Evolutionary conservation across 441 rosid genomes (phyloP), one percentile per base, ranked within the genome.

Genomic region (Raphanus hybrid): DNA sequence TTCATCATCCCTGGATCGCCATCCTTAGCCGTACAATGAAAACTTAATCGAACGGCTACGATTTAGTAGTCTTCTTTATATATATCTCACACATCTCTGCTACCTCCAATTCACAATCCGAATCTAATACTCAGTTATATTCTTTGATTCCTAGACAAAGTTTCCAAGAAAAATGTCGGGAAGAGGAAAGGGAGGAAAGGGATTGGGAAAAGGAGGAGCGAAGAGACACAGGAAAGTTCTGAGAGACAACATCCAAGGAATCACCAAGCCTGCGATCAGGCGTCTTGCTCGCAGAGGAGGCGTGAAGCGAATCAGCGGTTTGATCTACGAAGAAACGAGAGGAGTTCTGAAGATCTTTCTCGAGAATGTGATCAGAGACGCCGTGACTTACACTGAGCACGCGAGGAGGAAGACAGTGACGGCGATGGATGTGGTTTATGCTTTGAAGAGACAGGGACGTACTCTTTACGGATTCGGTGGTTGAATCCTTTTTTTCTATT

Each of bases 371-470:
- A 86, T 86, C 8, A 84, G 89, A 10, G 89, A 86, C 20, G 86
- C 87, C 2, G 89, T 86, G 43, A 86, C 87, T 2, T 86, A 86
- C 60, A 86, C 89, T 0, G 87, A 86, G 78, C 89, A 86, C 16
- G 87, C 86, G 0, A 85, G 87, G 77, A 82, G 86, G 32, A 86
- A 86, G 83, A 86, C 87, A 0, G 86, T 86, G 1, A 86, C 87
- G 4, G 89, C 89, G 4, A 86, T 85, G 89, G 89, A 86, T n/a
- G 87, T 86, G 5, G 90, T 85, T 1, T 86, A 86, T 14, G 90
- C 86, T 3, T 81, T 86, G 75, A 86, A 86, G 85, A 86, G 90
- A 52, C 87, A 85, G 64, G 87, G 89, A 4, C 69, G 87, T 6
- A 86, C 89, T 29, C 80, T 86, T 0, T 86, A 86, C 9, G 90